These are phyloP conservation scores for Plasmodium yoelii DNA, from an alignment of 169 alveolate species.

Conservation along the genomic window DNA sequence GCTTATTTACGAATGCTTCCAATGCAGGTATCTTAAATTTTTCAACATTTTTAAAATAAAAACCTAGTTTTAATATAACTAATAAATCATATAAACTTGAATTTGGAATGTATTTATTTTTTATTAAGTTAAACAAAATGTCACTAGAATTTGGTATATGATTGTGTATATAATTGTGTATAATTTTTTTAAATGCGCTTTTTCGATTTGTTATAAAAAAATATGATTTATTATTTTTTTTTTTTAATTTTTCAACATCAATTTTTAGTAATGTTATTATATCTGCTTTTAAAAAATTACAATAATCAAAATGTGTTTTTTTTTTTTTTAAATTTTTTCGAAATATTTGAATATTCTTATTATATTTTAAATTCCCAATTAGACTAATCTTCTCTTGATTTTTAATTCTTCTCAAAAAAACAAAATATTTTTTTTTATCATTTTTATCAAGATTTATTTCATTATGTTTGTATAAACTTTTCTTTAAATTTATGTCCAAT, in stretches of 20 bases:
- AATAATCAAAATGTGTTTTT: constrained; percentile 7
- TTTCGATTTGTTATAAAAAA: constrained; percentile 26
- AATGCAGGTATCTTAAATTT: constrained; percentile 6
- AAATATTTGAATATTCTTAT: constrained; percentile 15
- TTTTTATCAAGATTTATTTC: neutral
- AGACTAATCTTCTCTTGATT: constrained; percentile 15
- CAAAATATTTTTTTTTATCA: neutral
- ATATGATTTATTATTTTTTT: constrained; percentile 14
- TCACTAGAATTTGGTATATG: neutral
- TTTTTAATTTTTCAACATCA: constrained; percentile 57
- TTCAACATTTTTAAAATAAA: constrained; percentile 42
- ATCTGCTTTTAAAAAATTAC: constrained; percentile 28
- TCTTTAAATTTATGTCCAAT: constrained; percentile 18
- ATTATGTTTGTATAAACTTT: constrained; percentile 13
- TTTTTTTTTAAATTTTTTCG: neutral
- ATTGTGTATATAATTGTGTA: neutral
- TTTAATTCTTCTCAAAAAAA: constrained; percentile 6
- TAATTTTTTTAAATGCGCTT: constrained; percentile 30
- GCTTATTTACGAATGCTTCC: constrained; percentile 43
- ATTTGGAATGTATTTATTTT: constrained; percentile 11
- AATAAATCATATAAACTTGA: constrained; percentile 31
- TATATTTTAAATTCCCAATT: constrained; percentile 5
- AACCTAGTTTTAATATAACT: constrained; percentile 35
- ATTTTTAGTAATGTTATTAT: constrained; percentile 27
- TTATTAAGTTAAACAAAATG: neutral